phyloP scores from a whole-genome alignment of 169 alveolate species.

The Plasmodium billcollinsi region DNA sequence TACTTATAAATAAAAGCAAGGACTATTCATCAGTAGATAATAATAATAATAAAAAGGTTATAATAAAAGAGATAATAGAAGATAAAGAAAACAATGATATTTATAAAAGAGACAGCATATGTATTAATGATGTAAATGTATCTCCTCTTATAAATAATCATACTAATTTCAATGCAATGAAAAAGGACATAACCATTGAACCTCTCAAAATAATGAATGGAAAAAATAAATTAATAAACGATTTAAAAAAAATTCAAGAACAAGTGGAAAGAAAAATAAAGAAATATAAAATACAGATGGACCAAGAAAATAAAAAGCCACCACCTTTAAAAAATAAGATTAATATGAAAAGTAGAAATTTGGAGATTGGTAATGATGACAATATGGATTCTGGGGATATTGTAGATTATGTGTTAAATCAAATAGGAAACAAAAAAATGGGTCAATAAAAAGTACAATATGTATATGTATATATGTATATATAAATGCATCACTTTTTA shows the following conservation, averaged over 20 bases:
- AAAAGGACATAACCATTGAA: too few species aligned
- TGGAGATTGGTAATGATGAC: background rate
- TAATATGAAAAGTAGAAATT: background rate
- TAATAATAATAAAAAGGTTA: too few species aligned
- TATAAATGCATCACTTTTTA: too few species aligned
- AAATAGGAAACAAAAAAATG: constrained; percentile 54
- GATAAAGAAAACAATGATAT: background rate
- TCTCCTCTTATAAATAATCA: background rate
- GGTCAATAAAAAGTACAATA: constrained; percentile 13
- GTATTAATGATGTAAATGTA: background rate
- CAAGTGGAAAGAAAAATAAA: constrained; percentile 13
- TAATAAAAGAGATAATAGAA: too few species aligned
- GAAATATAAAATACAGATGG: background rate
- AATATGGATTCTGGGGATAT: constrained; percentile 3
- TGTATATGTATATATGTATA: too few species aligned
- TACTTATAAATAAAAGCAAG: too few species aligned
- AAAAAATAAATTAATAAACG: background rate
- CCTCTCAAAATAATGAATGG: background rate
- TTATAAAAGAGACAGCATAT: background rate
- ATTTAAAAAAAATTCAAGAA: constrained; percentile 1
- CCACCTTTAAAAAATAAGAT: constrained; percentile 30
- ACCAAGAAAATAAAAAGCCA: constrained; percentile 12
- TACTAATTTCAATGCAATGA: too few species aligned
- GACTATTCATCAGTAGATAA: too few species aligned
- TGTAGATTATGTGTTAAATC: constrained; percentile 29